Evolutionary conservation across 2,329 filamentous ascomycete species (phyloP).

Genomic region (Aquanectria penicillioides): DNA sequence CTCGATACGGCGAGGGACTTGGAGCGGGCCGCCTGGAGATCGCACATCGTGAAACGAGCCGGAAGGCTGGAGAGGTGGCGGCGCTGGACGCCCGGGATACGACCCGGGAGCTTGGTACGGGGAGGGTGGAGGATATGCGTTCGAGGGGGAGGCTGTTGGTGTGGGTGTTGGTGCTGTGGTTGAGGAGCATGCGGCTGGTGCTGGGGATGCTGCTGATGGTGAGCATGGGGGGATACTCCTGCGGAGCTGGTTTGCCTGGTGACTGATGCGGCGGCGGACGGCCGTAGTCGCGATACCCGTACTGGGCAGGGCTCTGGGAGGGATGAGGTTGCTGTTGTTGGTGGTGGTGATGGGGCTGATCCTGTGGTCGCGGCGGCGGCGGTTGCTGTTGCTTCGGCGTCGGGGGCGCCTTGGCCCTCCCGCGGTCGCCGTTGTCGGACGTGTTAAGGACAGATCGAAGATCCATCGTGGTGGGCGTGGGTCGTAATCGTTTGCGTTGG

Average conservation of each 20-base stretch:
- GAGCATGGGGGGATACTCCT: conserved; percentile 54
- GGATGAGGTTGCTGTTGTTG: conserved; percentile 47
- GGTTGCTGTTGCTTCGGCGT: conserved; percentile 48
- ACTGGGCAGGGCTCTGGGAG: conserved; percentile 53
- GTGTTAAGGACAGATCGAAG: conserved; percentile 65
- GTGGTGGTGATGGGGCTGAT: conserved; percentile 41
- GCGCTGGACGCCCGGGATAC: conserved; percentile 56
- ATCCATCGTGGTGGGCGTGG: conserved; percentile 54
- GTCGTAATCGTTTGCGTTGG: conserved; percentile 2
- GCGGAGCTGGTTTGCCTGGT: conserved; percentile 55
- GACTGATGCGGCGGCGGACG: conserved; percentile 61
- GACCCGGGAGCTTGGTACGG: conserved; percentile 52
- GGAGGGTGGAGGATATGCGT: conserved; percentile 50
- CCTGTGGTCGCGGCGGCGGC: conserved; percentile 45
- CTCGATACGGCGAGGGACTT: conserved; percentile 58
- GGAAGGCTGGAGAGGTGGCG: conserved; percentile 58
- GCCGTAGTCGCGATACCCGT: conserved; percentile 62
- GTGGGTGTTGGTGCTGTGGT: conserved; percentile 21
- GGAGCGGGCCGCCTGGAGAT: conserved; percentile 59
- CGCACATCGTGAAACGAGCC: conserved; percentile 58
- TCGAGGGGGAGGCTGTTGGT: conserved; percentile 41
- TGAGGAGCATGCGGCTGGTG: conserved; percentile 29
- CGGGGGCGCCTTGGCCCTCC: conserved; percentile 46
- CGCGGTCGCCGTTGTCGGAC: conserved; percentile 56
- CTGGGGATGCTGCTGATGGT: conserved; percentile 42